Evolutionary conservation across 1,284 basidiomycete species (phyloP), one percentile per base, ranked within the genome.

Genomic region (Cutaneotrichosporon mucoides): DNA sequence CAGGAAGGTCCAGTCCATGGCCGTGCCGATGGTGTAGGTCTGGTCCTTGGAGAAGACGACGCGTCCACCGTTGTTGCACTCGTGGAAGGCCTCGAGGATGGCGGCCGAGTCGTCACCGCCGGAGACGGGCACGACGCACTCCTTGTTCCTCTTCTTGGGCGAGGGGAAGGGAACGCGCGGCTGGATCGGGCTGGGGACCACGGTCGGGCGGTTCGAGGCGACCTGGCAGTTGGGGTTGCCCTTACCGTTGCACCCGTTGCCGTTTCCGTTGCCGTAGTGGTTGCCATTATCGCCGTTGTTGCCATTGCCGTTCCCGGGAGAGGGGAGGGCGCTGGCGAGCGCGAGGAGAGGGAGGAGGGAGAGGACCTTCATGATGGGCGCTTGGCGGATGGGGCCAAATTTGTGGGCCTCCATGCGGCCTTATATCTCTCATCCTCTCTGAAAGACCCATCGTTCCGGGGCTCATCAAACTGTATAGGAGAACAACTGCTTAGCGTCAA

Each of bases 1-100:
- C 3, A 50, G 48, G 36, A 37, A 50, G 43, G 60, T 58, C 33
- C 34, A 40, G 37, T 50, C 48, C 48, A 50, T 38, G 5, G 48
- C 48, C 36, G 48, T 50, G 35, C 48, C 48, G 15, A 50, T 50
- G 9, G 48, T 50, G 36, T 50, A 50, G n/a, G 48, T 50, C 35
- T 7, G 15, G 48, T 50, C 48, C 48, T 50, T 24, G n/a, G 13
- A 12, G 15, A 50, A 50, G 48, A 50, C 13, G 35, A 50, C 48
- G n/a, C 34, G 48, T 6, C 48, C 48, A 36, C 48, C 48, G 10
- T 50, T 38, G 48, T 50, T 50, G 16, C 48, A 50, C 8, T 35
- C 13, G 36, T 50, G 48, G 34, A 50, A 12, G 6, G 48, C 48
- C 7, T 3, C 37, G 13, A 50, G 35, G 12, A 50, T 50, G 48